Percentiles rank a stretch among this genome's conserved stretches.
Evolutionary conservation across 805 yeast species (phyloP).

Genomic region (Lipomyces lipofer): DNA sequence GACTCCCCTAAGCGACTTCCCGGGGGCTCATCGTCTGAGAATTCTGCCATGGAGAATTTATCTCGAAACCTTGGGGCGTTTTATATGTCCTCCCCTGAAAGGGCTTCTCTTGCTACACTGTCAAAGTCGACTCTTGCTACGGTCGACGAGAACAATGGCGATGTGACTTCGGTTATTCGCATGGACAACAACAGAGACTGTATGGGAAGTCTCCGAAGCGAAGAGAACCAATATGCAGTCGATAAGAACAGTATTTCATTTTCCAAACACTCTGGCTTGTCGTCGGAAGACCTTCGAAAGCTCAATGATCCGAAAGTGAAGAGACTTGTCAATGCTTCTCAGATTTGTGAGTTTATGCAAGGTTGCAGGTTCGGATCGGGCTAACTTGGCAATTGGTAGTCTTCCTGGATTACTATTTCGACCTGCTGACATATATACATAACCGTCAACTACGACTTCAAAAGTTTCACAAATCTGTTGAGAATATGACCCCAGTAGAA

Average conservation of each 20-base stretch:
- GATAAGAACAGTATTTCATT: background rate
- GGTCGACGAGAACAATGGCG: constrained; percentile 26
- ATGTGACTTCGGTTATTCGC: constrained; percentile 22
- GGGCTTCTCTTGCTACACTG: background rate
- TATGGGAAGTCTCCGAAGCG: background rate
- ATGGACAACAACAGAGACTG: constrained; percentile 10
- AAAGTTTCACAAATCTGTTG: constrained; percentile 58
- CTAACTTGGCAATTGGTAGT: too few species aligned
- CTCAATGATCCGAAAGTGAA: constrained; percentile 75
- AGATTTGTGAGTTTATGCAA: constrained; percentile 38
- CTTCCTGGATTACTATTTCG: constrained; percentile 93
- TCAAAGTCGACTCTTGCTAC: constrained; percentile 9
- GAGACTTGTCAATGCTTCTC: constrained; percentile 86
- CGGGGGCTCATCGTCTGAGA: constrained; percentile 11
- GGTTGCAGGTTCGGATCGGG: too few species aligned
- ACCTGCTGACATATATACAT: constrained; percentile 88
- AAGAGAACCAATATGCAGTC: background rate
- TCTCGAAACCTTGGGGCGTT: constrained; percentile 14
- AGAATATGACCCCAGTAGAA: constrained; percentile 42
- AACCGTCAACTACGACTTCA: constrained; percentile 79
- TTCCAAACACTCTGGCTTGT: background rate
- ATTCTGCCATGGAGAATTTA: constrained; percentile 17
- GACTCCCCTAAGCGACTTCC: background rate
- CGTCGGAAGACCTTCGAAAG: constrained; percentile 40
- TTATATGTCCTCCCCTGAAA: constrained; percentile 6